Evolutionary conservation across 2,329 filamentous ascomycete genomes (phyloP).

Genomic region (Ustulina deusta): DNA sequence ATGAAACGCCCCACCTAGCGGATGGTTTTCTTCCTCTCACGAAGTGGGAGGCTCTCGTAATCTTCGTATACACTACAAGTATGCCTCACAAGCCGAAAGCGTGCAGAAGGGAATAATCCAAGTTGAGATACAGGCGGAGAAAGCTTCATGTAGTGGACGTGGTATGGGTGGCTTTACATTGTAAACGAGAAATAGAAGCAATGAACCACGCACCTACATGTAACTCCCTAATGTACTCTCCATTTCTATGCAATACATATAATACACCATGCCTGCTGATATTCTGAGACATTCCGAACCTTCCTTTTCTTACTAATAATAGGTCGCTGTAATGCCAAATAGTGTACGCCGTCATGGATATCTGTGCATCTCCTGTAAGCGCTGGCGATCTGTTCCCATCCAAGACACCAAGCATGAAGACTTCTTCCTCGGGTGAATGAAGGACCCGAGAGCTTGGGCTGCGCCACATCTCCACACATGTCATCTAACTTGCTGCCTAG

Average conservation of each 20-base stretch:
- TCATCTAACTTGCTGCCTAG: constrained; percentile 25
- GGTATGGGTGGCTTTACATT: too few species aligned
- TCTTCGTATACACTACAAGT: too few species aligned
- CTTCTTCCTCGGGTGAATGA: constrained; percentile 25
- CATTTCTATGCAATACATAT: not conserved
- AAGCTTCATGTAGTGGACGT: too few species aligned
- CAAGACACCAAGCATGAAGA: constrained; percentile 22
- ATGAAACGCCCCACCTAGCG: too few species aligned
- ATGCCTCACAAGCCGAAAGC: too few species aligned
- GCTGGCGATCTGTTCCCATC: constrained; percentile 25
- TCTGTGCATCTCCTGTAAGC: constrained; percentile 30
- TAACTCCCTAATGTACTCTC: not conserved
- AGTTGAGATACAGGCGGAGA: too few species aligned
- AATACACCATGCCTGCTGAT: not conserved
- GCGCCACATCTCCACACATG: not conserved
- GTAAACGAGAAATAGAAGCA: too few species aligned
- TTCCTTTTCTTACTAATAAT: not conserved
- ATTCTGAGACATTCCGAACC: not conserved
- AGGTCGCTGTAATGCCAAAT: not conserved
- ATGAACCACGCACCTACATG: too few species aligned
- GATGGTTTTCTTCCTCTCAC: too few species aligned
- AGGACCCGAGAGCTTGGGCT: constrained; percentile 29
- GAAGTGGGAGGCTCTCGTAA: too few species aligned
- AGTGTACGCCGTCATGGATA: constrained; percentile 17
- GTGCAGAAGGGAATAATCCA: too few species aligned